Conservation (phyloP, 805 yeast species). For the Candida sanyiensis region DNA sequence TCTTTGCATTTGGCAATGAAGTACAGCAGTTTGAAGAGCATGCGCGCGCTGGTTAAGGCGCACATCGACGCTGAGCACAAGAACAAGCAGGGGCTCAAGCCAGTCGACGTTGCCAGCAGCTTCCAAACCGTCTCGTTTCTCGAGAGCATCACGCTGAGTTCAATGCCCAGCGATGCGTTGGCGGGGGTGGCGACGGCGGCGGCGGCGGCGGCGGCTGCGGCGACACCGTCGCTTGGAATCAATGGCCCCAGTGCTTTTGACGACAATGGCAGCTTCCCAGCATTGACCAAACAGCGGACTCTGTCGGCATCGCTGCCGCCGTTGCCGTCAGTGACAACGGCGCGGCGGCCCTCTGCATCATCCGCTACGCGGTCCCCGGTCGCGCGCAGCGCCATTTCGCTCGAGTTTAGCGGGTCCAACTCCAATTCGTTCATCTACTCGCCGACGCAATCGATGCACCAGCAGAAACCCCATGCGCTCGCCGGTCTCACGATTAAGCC, state of each 20-base stretch:
- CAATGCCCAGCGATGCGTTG: conserved; percentile 2
- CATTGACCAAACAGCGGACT: conserved; percentile 8
- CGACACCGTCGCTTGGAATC: conserved; percentile 5
- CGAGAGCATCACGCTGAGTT: conserved; percentile 12
- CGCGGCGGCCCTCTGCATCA: conserved; percentile 24
- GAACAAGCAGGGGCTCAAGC: conserved; percentile 61
- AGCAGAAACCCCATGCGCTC: conserved; percentile 7
- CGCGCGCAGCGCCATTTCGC: conserved; percentile 22
- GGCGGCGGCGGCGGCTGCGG: conserved; percentile 15
- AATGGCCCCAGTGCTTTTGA: neutral
- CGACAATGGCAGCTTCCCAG: neutral
- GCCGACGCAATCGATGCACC: conserved; percentile 12
- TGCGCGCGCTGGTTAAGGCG: conserved; percentile 45
- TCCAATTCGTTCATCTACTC: conserved; percentile 24
- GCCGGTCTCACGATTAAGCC: conserved; percentile 17
- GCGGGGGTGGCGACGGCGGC: conserved; percentile 4
- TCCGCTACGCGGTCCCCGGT: conserved; percentile 22
- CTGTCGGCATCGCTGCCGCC: conserved; percentile 29
- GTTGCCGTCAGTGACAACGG: conserved; percentile 30
- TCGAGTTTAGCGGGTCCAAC: conserved; percentile 21
- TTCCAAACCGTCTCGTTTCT: conserved; percentile 43
- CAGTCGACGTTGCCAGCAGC: conserved; percentile 54
- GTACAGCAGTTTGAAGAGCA: conserved; percentile 54
- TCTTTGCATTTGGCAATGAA: conserved; percentile 81
- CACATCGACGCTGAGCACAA: conserved; percentile 42